These are phyloP conservation scores for Debaryomyces prosopidis DNA, from an alignment of 805 yeast genomes.

Conservation along the genomic window DNA sequence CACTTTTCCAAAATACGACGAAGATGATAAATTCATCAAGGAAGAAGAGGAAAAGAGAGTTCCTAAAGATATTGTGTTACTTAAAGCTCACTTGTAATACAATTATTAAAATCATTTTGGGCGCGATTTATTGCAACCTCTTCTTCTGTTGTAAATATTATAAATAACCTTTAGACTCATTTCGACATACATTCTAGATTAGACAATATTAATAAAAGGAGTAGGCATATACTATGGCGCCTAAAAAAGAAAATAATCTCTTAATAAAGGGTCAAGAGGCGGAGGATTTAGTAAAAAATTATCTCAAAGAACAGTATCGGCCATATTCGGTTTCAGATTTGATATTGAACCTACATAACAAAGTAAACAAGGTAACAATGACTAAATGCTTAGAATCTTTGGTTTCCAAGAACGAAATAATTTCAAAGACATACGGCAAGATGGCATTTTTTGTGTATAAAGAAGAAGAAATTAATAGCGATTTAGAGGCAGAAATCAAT, in stretches of 20 bases:
- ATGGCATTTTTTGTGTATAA: constrained; percentile 42
- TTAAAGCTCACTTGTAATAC: no score
- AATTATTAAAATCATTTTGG: neutral
- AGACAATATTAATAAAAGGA: neutral
- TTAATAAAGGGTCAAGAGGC: constrained; percentile 17
- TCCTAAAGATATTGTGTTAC: neutral
- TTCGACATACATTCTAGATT: neutral
- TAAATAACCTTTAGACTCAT: neutral
- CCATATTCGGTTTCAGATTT: constrained; percentile 52
- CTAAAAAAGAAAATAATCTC: neutral
- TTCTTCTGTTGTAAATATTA: neutral
- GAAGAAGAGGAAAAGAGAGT: constrained; percentile 9
- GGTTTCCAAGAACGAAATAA: constrained; percentile 29
- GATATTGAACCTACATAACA: constrained; percentile 44
- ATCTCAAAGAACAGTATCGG: constrained; percentile 44
- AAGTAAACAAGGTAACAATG: constrained; percentile 33
- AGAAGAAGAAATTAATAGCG: constrained; percentile 19
- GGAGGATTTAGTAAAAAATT: constrained; percentile 32
- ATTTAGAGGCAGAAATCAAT: constrained; percentile 5
- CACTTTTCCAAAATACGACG: constrained; percentile 17
- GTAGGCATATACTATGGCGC: neutral
- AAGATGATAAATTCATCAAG: constrained; percentile 8
- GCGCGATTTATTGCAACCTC: neutral
- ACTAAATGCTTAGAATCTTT: constrained; percentile 37
- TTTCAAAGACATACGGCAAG: constrained; percentile 46